Conservation (phyloP, 306 rosid species). For the Mimosa bimucronata region DNA sequence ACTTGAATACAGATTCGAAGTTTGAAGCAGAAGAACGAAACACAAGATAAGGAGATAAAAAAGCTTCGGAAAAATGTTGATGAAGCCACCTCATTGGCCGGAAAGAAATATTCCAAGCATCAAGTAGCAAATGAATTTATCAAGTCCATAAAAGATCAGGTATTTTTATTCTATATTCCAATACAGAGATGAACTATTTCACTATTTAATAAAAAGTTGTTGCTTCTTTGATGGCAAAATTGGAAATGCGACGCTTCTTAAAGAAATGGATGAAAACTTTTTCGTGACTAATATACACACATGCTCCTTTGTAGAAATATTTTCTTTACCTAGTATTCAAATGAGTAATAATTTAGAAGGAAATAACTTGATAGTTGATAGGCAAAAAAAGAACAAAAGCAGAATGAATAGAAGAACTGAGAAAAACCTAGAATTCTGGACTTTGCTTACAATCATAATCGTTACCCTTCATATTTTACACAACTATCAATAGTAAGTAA, state of each 20-base stretch:
- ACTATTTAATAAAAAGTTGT: slow-evolving; percentile 11
- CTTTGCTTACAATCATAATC: neutral
- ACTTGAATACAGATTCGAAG: slow-evolving; percentile 54
- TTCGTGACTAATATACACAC: neutral
- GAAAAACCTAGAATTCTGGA: neutral
- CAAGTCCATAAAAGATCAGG: slow-evolving; percentile 72
- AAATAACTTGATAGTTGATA: neutral
- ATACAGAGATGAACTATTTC: slow-evolving; percentile 12
- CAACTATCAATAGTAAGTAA: neutral
- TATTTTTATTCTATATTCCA: slow-evolving; percentile 37
- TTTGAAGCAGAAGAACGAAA: slow-evolving; percentile 61
- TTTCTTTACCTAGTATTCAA: neutral
- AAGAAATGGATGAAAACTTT: neutral
- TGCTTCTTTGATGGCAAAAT: neutral
- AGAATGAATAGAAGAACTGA: neutral
- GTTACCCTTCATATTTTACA: neutral
- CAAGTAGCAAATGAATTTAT: slow-evolving; percentile 56
- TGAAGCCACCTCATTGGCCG: slow-evolving; percentile 54
- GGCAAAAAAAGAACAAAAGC: neutral
- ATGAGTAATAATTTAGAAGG: neutral
- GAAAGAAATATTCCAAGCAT: slow-evolving; percentile 63
- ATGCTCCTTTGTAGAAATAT: neutral
- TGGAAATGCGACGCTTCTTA: neutral
- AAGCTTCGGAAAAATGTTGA: slow-evolving; percentile 54
- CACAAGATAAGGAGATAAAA: slow-evolving; percentile 66